These are phyloP conservation scores for Racocetra persica DNA, from an alignment of 371 early-diverging fungal species.

Conservation along the genomic window DNA sequence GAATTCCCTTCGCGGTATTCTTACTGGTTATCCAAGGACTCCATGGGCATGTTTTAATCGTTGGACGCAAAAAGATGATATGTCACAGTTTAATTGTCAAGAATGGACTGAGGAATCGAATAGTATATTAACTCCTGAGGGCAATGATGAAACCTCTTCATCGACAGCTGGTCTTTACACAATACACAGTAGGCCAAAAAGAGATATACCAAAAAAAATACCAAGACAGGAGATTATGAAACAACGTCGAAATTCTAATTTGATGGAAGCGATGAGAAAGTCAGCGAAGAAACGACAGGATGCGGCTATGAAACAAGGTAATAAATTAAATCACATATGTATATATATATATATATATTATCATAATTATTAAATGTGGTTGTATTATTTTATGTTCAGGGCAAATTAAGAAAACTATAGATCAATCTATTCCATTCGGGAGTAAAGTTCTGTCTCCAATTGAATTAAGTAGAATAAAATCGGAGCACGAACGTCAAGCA, in stretches of 20 bases:
- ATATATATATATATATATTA: not conserved
- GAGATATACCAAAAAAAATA: slow-evolving; percentile 7
- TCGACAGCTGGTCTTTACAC: not conserved
- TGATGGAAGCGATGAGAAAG: slow-evolving; percentile 35
- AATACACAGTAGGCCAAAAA: not conserved
- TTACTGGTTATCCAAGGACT: slow-evolving; percentile 14
- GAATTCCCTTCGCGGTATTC: slow-evolving; percentile 2
- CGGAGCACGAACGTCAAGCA: slow-evolving; percentile 33
- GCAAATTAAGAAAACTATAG: slow-evolving; percentile 24
- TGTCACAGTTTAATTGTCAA: slow-evolving; percentile 2
- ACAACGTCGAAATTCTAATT: slow-evolving; percentile 13
- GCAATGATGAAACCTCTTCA: not conserved
- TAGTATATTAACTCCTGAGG: not conserved
- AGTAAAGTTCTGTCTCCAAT: slow-evolving; percentile 19
- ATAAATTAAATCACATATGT: not conserved
- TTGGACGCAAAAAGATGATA: slow-evolving; percentile 33
- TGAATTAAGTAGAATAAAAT: slow-evolving; percentile 30
- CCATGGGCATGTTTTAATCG: slow-evolving; percentile 26
- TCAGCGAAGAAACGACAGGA: slow-evolving; percentile 32
- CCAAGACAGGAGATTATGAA: slow-evolving; percentile 4
- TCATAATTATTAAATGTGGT: not conserved
- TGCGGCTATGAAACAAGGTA: slow-evolving; percentile 13
- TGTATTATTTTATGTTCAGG: not conserved
- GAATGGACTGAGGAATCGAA: not conserved
- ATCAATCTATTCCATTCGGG: not conserved